Base-by-base conservation (phyloP, 208 protist species). In the Blastocrithidia nonstop region DNA sequence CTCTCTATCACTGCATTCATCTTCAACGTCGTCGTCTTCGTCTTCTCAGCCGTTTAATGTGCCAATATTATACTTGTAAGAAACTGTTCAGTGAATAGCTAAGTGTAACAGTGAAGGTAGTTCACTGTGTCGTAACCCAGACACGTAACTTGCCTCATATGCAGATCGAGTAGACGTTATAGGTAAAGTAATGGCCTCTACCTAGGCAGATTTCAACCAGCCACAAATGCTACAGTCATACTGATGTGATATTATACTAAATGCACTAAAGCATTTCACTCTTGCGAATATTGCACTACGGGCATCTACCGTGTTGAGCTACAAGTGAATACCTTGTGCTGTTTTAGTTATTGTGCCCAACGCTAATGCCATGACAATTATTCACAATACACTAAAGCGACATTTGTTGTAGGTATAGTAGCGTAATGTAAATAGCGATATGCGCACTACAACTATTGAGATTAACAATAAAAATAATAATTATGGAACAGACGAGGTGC, bases 131-230 rank as follows among this genome's bases (percentile, higher is more conserved):
- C 62, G 52, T 26, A 65, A 82, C 39, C 55, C 76, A 6, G 66
- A 61, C 25, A 45, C 50, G 33, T 66, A 88, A 29, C 62, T 89
- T 22, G 31, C 41, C 0, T 29, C 60, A 5, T 81, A 79, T 45
- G 76, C 66, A 1, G 74, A 88, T 28, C 71, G 83, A 35, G 80
- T 93, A 37, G 69, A 86, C 13, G 84, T 88, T 7, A 65, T 76
- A 26, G 62, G 74, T 11, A 69, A 69, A 25, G 52, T 85, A 27
- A 67, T 87, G 65, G 73, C 69, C 7, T 60, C 70, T 11, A 50
- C 40, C 4, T 75, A 93, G 23, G 54, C 64, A 13, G 67, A 87
- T 43, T 87, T 88, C 45, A 60, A 48, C 13, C 50, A 66, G 33
- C 51, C 61, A n/a, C 48, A 52, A 8, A 61, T 71, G 36, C 63